Conservation (phyloP, 495 filamentous ascomycete species). For the Penicillium riverlandense region DNA sequence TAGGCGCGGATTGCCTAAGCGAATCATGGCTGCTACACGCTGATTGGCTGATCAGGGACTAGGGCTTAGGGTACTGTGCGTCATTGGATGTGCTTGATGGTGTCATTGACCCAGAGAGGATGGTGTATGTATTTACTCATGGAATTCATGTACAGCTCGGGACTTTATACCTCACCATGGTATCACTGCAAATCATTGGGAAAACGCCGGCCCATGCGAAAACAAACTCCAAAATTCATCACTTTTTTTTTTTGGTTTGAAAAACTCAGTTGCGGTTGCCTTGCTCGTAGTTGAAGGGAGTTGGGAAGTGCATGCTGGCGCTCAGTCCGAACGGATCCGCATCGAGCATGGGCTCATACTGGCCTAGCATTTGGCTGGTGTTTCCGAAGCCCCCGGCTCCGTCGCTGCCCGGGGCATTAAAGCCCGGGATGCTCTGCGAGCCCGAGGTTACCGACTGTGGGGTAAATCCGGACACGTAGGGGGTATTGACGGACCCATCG, state of each 20-base stretch:
- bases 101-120: constrained; percentile 1
- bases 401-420: constrained; percentile 32
- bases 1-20: constrained; percentile 21
- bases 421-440: constrained; percentile 31
- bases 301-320: constrained; percentile 91
- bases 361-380: constrained; percentile 65
- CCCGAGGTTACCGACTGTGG: constrained; percentile 35
- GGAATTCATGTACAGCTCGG: too few species aligned
- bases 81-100: not conserved
- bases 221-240: too few species aligned
- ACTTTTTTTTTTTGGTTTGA: too few species aligned
- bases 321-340: constrained; percentile 86
- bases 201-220: too few species aligned
- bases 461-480: constrained; percentile 56
- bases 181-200: too few species aligned
- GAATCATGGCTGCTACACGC: constrained; percentile 6
- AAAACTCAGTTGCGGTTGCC: constrained; percentile 29
- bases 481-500: constrained; percentile 59
- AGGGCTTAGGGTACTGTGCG: constrained; percentile 7
- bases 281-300: constrained; percentile 74
- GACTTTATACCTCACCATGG: too few species aligned
- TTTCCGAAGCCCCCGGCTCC: constrained; percentile 36
- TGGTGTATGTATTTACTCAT: not conserved
- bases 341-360: constrained; percentile 76
- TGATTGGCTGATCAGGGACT: constrained; percentile 6